A percentile compares a stretch with the other conserved stretches of the same genome.
Evolutionary conservation across 2,329 filamentous ascomycete species (phyloP).

Genomic region (Exophiala bonariae): DNA sequence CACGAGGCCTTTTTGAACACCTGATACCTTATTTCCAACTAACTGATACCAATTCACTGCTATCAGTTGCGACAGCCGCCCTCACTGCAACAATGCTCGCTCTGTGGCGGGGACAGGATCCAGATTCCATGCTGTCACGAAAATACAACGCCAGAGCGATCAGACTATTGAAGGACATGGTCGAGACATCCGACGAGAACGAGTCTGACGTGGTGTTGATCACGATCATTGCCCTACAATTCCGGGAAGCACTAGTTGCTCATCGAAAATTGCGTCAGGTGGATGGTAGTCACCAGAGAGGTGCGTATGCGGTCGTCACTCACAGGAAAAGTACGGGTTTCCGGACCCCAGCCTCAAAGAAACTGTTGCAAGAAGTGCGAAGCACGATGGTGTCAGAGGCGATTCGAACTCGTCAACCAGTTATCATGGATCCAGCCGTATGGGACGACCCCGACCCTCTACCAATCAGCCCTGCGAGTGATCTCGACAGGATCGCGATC

Average conservation of each 20-base stretch:
- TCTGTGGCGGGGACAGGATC: background rate
- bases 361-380: slow-evolving; percentile 2
- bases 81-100: slow-evolving; percentile 3
- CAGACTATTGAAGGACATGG: background rate
- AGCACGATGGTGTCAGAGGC: slow-evolving; percentile 4
- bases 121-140: slow-evolving; percentile 1
- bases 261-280: slow-evolving; percentile 2
- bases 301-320: slow-evolving; percentile 1
- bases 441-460: slow-evolving; percentile 3
- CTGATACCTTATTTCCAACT: too few relatives aligned
- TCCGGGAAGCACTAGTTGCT: slow-evolving; percentile 3
- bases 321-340: slow-evolving; percentile 3
- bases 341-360: slow-evolving; percentile 1
- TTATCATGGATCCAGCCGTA: background rate
- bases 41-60: too few relatives aligned
- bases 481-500: slow-evolving; percentile 4
- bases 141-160: slow-evolving; percentile 1
- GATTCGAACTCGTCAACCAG: slow-evolving; percentile 1
- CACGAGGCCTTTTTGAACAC: slow-evolving; percentile 2
- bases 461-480: slow-evolving; percentile 1
- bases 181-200: background rate
- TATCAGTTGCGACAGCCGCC: background rate
- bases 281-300: slow-evolving; percentile 4
- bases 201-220: slow-evolving; percentile 1
- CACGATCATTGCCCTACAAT: slow-evolving; percentile 2